Base-by-base conservation (phyloP, 2,329 filamentous ascomycete genomes). In the Grosmannia penicillata region DNA sequence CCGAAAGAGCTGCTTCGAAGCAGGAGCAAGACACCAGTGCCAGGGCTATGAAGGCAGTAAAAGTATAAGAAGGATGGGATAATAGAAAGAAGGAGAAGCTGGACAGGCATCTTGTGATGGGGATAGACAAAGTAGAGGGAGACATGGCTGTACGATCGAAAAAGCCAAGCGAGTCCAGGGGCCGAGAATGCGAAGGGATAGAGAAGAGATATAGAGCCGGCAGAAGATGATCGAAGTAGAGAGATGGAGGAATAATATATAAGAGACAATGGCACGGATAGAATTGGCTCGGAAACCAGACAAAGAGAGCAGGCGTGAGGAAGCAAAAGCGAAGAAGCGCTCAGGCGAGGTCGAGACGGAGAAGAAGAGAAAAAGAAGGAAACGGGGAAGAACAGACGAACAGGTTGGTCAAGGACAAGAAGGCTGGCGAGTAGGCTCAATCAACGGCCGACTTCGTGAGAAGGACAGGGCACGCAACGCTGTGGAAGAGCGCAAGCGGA, bases 341-440 rank as follows among this genome's bases (percentile, higher is more conserved):
- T n/a, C n/a, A n/a, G n/a, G n/a, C n/a, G n/a, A n/a, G n/a, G n/a
- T n/a, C n/a, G n/a, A n/a, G n/a, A n/a, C n/a, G n/a, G n/a, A n/a
- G n/a, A 29, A 15, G 24, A 34, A 34, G 51, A 53, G 39, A 46
- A 42, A 44, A 41, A 42, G 30, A 17, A 38, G 27, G 18, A 15
- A 11, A 15, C 5, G 31, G 18, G 21, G 14, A 21, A 19, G 9
- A 33, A 19, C 17, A 24, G n/a, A n/a, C n/a, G n/a, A n/a, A n/a
- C n/a, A n/a, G n/a, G n/a, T n/a, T n/a, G n/a, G n/a, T n/a, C n/a
- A n/a, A n/a, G n/a, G n/a, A n/a, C n/a, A n/a, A n/a, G n/a, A n/a
- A n/a, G n/a, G n/a, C n/a, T n/a, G n/a, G n/a, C n/a, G n/a, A n/a
- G n/a, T n/a, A n/a, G n/a, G n/a, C n/a, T n/a, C n/a, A n/a, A n/a